phyloP scores from a whole-genome alignment of 2,329 filamentous ascomycete species.

The Ophiostoma ulmi region DNA sequence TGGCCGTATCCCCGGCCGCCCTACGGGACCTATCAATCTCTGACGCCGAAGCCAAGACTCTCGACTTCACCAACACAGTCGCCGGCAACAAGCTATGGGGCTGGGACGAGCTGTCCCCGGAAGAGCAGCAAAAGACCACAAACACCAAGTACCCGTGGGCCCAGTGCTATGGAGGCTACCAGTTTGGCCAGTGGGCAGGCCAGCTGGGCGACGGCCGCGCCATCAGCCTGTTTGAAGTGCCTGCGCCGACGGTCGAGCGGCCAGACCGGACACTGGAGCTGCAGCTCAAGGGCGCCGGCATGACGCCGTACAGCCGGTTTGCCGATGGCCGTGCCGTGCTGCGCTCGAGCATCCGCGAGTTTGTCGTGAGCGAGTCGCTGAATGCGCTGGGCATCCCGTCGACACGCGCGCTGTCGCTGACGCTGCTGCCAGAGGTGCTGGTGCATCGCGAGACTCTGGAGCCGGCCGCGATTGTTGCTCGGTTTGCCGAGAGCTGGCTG shows the following conservation, averaged over 20 bases:
- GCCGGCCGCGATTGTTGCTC: slow-evolving; percentile 84
- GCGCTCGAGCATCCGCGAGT: slow-evolving; percentile 88
- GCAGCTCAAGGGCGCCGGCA: slow-evolving; percentile 88
- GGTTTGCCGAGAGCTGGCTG: slow-evolving; percentile 89
- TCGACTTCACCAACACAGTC: slow-evolving; percentile 71
- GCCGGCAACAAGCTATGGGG: slow-evolving; percentile 79
- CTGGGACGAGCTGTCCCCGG: slow-evolving; percentile 48
- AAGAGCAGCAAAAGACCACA: not conserved
- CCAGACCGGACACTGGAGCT: slow-evolving; percentile 63
- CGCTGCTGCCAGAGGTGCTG: slow-evolving; percentile 63
- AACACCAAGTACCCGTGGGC: slow-evolving; percentile 74
- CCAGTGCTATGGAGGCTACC: slow-evolving; percentile 88
- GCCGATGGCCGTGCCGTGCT: slow-evolving; percentile 94
- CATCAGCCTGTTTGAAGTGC: slow-evolving; percentile 88
- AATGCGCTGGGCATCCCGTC: slow-evolving; percentile 80
- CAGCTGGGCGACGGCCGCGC: slow-evolving; percentile 92
- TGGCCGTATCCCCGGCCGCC: slow-evolving; percentile 73
- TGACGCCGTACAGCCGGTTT: slow-evolving; percentile 92
- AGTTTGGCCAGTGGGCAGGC: slow-evolving; percentile 85
- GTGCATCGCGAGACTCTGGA: slow-evolving; percentile 77
- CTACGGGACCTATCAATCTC: slow-evolving; percentile 75
- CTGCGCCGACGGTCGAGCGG: slow-evolving; percentile 46
- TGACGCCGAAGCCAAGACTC: slow-evolving; percentile 59
- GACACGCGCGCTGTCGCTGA: slow-evolving; percentile 80
- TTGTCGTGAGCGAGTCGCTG: slow-evolving; percentile 83